Conservation (phyloP, 768 basidiomycete genomes). For the Auriscalpium orientale region DNA sequence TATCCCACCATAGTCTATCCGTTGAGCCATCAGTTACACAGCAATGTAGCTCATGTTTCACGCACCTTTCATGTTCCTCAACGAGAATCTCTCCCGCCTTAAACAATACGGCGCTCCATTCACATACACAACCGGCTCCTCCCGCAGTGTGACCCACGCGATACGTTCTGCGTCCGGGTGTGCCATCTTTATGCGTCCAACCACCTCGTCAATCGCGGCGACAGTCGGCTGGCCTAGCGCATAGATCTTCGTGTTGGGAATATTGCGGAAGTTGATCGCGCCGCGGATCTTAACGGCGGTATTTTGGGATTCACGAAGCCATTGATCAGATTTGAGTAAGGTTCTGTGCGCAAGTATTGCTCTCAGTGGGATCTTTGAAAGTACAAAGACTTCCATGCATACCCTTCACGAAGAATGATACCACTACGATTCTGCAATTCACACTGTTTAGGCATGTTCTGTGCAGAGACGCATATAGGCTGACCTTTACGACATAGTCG, state of each 20-base stretch:
- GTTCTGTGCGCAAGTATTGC: constrained; percentile 38
- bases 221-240: constrained; percentile 90
- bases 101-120: constrained; percentile 90
- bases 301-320: constrained; percentile 65
- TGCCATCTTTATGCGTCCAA: constrained; percentile 49
- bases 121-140: constrained; percentile 87
- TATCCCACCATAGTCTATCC: constrained; percentile 87
- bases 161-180: constrained; percentile 58
- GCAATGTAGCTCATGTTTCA: not conserved
- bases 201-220: constrained; percentile 79
- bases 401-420: constrained; percentile 89
- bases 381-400: constrained; percentile 18
- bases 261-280: constrained; percentile 90
- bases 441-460: not conserved
- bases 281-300: constrained; percentile 72
- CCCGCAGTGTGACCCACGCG: constrained; percentile 89
- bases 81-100: constrained; percentile 74
- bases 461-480: constrained; percentile 5
- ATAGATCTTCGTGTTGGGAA: constrained; percentile 75
- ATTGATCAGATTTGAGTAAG: constrained; percentile 88
- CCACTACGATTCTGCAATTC: constrained; percentile 72
- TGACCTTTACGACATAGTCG: constrained; percentile 83
- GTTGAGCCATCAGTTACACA: not conserved
- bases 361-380: not conserved
- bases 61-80: constrained; percentile 90